Base-by-base conservation (phyloP, 108 stramenopile genomes). In the Cyclotella sp. region DNA sequence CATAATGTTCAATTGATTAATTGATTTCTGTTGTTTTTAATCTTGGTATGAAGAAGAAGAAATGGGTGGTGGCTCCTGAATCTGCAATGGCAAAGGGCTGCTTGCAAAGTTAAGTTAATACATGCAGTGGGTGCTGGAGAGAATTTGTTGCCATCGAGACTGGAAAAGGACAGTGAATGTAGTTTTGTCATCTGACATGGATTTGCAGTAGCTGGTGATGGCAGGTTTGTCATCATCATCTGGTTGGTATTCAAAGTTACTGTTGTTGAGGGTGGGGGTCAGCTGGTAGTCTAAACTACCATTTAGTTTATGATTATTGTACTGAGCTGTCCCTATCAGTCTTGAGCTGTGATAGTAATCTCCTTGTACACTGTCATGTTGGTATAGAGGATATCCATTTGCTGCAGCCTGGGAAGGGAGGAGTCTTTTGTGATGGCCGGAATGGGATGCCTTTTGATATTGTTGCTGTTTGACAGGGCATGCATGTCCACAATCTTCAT, bases 31-130 rank as follows among this genome's bases (percentile, higher is more conserved):
- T 54, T 39, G 39, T 77, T 77, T 13, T 39, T 15, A 19, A 57
- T 41, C 11, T 64, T n/a, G 0, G 55, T 45, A 24, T 28, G 39
- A 13, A 14, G 27, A 18, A 76, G 18, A 5, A 76, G 26, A 76
- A 76, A 10, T 58, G n/a, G 3, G 27, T 40, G 11, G 68, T 69
- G 0, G 76, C 76, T 3, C 76, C 76, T 8, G 76, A 44, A 28
- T 76, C 76, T 2, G 29, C 53, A 6, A 75, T 75, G 12, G 65
- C 51, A n/a, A 10, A 9, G 4, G 9, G 42, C 42, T 45, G 42
- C 10, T 45, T 6, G 6, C 18, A 53, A 19, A 6, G 52, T 19
- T 7, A 53, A 6, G 52, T 53, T 12, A 6, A 53, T 53, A 18
- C 21, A 7, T 53, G 15, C n/a, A 19, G 52, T 10, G 9, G 15